Evolutionary conservation across 2,329 filamentous ascomycete species (phyloP), one percentile per base, ranked within the genome.

Genomic region (Penicillium palitans): DNA sequence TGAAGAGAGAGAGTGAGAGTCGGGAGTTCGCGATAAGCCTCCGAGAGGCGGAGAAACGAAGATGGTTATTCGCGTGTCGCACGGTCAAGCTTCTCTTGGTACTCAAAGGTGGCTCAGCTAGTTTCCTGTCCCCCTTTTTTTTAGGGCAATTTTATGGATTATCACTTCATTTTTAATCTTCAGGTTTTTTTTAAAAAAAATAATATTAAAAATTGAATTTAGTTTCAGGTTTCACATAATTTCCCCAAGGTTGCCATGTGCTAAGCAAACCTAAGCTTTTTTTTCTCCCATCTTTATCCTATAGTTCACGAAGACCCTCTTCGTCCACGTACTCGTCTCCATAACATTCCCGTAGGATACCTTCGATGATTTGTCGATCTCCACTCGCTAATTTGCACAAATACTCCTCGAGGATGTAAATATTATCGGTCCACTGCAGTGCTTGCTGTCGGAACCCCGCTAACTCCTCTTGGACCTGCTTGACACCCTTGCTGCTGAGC

Each of bases 301-400:
- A 17, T 41, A 79, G 61, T 60, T 80, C 82, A 27, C 73, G 72
- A 61, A 85, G 71, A 8, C 80, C 79, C 47, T 79, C 78, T 40
- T 80, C 82, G 55, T 86, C 83, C 55, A 81, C 80, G 66, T 79
- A 84, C 64, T 86, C 82, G 24, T 79, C 78, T 9, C 79, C 81
- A 63, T 85, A 86, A 49, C 76, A 78, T 45, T 76, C 73, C 53
- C 72, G 75, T 65, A 78, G 76, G 17, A 83, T 68, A 4, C 61
- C 64, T n/a, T 74, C 64, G 21, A 84, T 62, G 6, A 73, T 58
- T 58, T 81, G 80, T 42, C 74, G 70, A 65, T 83, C 80, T 6
- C 74, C 75, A 17, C 73, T 70, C 2, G 72, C 69, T 60, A 79
- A 41, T 48, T 73, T 73, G 52, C 65, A 61, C 52, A 79, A 50